Evolutionary conservation across 805 yeast genomes (phyloP).

Genomic region (Lachancea nothofagi): DNA sequence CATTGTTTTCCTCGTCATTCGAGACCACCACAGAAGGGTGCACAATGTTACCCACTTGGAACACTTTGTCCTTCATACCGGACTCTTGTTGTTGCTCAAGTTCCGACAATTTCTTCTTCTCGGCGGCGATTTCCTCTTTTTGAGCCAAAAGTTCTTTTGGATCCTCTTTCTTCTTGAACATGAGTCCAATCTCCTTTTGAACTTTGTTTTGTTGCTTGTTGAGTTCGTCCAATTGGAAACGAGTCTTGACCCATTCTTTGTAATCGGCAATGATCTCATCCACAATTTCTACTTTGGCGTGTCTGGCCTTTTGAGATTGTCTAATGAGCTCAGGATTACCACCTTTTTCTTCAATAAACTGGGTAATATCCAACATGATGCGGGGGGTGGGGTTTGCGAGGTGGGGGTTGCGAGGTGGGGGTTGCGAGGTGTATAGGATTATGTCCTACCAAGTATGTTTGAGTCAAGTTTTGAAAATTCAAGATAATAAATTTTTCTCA

Average conservation of each 20-base stretch:
- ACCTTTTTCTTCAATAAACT: conserved; percentile 93
- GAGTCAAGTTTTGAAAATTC: too few species aligned
- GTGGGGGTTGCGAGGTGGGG: too few species aligned
- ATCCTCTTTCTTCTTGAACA: conserved; percentile 92
- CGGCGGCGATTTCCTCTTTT: conserved; percentile 67
- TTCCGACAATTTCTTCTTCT: conserved; percentile 61
- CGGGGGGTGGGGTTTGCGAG: too few species aligned
- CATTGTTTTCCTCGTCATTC: conserved; percentile 85
- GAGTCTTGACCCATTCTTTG: conserved; percentile 84
- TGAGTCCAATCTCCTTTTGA: conserved; percentile 89
- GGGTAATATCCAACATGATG: conserved; percentile 82
- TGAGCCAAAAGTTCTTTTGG: conserved; percentile 75
- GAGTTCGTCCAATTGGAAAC: conserved; percentile 83
- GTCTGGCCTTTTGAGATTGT: conserved; percentile 88
- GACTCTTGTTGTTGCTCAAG: conserved; percentile 77
- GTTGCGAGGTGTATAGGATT: neutral
- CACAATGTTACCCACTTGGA: conserved; percentile 87
- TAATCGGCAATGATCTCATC: conserved; percentile 91
- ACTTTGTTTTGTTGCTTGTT: conserved; percentile 85
- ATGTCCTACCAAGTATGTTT: neutral
- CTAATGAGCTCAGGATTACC: conserved; percentile 89
- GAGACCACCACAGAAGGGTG: conserved; percentile 88
- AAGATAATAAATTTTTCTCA: too few species aligned
- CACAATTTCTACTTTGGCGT: conserved; percentile 88
- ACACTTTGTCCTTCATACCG: conserved; percentile 71